Conservation (phyloP, 345 rosid genomes). For the Ricinus communis region DNA sequence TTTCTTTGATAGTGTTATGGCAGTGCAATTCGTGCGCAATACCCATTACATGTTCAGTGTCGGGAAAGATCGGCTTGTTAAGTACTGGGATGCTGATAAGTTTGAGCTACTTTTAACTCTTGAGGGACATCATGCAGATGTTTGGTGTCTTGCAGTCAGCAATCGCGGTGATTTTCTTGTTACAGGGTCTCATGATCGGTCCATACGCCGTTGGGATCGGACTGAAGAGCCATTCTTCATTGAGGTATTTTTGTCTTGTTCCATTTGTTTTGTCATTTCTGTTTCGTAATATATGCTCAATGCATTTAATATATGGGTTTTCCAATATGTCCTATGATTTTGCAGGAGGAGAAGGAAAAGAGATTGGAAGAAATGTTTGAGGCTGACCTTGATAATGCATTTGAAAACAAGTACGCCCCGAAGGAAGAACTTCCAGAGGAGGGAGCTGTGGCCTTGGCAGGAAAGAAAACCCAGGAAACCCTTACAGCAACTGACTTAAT, state of each 20-base stretch:
- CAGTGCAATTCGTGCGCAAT: slow-evolving; percentile 80
- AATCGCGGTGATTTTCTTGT: slow-evolving; percentile 88
- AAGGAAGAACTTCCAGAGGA: slow-evolving; percentile 85
- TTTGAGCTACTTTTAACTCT: slow-evolving; percentile 90
- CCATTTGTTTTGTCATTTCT: not conserved
- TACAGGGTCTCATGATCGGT: slow-evolving; percentile 96
- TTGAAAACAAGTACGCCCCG: slow-evolving; percentile 54
- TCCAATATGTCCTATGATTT: slow-evolving; percentile 17
- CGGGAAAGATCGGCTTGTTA: slow-evolving; percentile 89
- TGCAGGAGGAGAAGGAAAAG: slow-evolving; percentile 96
- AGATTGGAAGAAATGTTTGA: slow-evolving; percentile 91
- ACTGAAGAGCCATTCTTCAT: slow-evolving; percentile 95
- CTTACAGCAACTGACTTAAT: slow-evolving; percentile 79
- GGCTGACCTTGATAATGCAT: slow-evolving; percentile 72
- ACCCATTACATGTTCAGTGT: slow-evolving; percentile 92
- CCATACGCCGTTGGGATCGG: slow-evolving; percentile 98
- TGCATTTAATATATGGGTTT: not conserved
- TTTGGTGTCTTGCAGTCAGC: slow-evolving; percentile 90
- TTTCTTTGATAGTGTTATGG: slow-evolving; percentile 73
- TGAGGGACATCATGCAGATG: slow-evolving; percentile 90
- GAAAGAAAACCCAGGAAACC: slow-evolving; percentile 75
- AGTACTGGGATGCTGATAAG: slow-evolving; percentile 98
- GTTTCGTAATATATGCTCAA: not conserved
- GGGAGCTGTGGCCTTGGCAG: slow-evolving; percentile 87
- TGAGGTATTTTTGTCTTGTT: slow-evolving; percentile 51